These are phyloP conservation scores for Asparagopsis taxiformis DNA, from an alignment of 31 red algal genomes.

Conservation along the genomic window DNA sequence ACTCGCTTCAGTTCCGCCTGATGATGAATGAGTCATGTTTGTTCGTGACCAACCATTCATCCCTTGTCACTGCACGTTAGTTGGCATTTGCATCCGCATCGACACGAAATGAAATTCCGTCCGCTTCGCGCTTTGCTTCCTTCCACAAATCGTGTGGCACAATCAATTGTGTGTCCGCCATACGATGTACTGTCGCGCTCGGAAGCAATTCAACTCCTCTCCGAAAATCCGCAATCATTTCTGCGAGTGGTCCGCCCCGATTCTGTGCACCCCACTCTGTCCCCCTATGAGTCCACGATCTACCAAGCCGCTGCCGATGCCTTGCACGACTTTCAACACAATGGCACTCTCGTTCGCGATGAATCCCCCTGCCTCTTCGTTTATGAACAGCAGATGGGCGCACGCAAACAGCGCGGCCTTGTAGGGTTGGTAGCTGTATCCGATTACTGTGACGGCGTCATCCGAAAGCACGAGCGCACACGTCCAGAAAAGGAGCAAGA, in stretches of 20 bases:
- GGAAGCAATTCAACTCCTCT: conserved; percentile 6
- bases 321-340: not conserved
- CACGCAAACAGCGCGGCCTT: conserved; percentile 41
- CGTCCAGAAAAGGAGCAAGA: conserved; percentile 50
- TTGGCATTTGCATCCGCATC: too few species aligned
- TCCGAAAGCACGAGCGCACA: conserved; percentile 55
- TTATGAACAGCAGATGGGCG: conserved; percentile 19
- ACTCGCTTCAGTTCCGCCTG: too few species aligned
- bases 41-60: too few species aligned
- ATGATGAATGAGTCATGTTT: too few species aligned
- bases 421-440: conserved; percentile 29
- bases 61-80: too few species aligned
- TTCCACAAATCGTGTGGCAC: conserved; percentile 25
- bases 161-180: conserved; percentile 22
- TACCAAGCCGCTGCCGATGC: conserved; percentile 2
- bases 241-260: conserved; percentile 53
- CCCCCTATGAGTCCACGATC: conserved; percentile 8
- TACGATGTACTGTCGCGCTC: conserved; percentile 42
- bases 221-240: conserved; percentile 11
- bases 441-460: conserved; percentile 52
- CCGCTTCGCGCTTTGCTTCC: conserved; percentile 40
- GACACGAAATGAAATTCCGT: conserved; percentile 23
- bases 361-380: conserved; percentile 31
- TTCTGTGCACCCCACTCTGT: not conserved
- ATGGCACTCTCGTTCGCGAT: conserved; percentile 8